phyloP scores from a whole-genome alignment of 2,329 filamentous ascomycete species.

The Pyricularia pennisetigena region DNA sequence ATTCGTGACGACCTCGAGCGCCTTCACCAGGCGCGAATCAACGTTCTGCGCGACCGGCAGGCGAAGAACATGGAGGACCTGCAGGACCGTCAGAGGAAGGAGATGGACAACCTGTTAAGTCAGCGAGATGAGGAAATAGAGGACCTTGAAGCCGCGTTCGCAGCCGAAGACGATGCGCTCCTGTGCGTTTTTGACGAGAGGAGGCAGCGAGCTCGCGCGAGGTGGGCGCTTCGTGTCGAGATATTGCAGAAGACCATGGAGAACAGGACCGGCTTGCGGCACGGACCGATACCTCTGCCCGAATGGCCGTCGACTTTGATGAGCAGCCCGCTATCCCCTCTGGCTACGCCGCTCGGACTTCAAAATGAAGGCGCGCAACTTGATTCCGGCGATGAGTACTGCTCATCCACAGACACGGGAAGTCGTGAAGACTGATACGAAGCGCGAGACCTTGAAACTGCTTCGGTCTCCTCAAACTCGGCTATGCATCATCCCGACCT shows the following conservation, averaged over 20 bases:
- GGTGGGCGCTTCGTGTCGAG: slow-evolving; percentile 44
- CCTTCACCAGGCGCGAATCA: slow-evolving; percentile 50
- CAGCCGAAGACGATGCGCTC: slow-evolving; percentile 40
- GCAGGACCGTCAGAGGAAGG: slow-evolving; percentile 40
- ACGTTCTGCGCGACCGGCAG: slow-evolving; percentile 55
- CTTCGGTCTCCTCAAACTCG: not conserved
- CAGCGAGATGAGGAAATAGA: slow-evolving; percentile 39
- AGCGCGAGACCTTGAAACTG: not conserved
- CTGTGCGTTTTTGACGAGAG: slow-evolving; percentile 32
- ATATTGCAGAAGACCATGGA: slow-evolving; percentile 45
- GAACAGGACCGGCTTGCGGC: slow-evolving; percentile 32
- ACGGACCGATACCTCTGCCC: slow-evolving; percentile 26
- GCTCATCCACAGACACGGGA: not conserved
- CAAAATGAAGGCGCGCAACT: not conserved
- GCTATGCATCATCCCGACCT: not conserved
- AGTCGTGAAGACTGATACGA: not conserved
- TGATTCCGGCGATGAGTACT: slow-evolving; percentile 2
- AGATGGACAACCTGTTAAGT: slow-evolving; percentile 34
- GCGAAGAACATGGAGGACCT: slow-evolving; percentile 52
- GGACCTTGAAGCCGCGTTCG: slow-evolving; percentile 33
- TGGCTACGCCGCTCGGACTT: not conserved
- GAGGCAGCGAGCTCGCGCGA: slow-evolving; percentile 30
- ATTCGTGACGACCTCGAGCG: slow-evolving; percentile 49
- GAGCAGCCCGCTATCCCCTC: not conserved
- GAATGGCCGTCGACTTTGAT: slow-evolving; percentile 24